Conservation (phyloP, 2,329 filamentous ascomycete species). For the Aulographum hederae region DNA sequence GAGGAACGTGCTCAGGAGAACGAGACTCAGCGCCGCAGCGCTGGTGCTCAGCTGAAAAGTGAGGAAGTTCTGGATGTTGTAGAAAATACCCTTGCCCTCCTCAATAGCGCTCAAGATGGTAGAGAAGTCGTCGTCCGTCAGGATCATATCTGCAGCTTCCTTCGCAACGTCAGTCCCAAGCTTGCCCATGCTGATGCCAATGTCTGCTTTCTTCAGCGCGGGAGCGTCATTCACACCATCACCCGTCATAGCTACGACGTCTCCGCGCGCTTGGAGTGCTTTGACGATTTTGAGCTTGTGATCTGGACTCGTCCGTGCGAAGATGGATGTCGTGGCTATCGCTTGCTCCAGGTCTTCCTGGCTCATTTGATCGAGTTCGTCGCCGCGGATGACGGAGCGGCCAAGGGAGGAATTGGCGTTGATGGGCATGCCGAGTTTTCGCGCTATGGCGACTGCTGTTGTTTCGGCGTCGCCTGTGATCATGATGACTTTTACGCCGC, state of each 20-base stretch:
- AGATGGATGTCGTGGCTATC: constrained; percentile 80
- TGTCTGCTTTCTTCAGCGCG: constrained; percentile 90
- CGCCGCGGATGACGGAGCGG: constrained; percentile 62
- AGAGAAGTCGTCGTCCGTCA: constrained; percentile 77
- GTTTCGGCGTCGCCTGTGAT: constrained; percentile 95
- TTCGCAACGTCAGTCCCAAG: constrained; percentile 95
- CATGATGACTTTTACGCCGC: constrained; percentile 96
- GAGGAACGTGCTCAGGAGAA: constrained; percentile 79
- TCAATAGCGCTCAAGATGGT: constrained; percentile 91
- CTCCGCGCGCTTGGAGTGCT: constrained; percentile 77
- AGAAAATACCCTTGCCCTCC: constrained; percentile 98
- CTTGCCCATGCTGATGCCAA: constrained; percentile 92
- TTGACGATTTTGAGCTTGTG: constrained; percentile 96
- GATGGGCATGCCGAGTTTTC: constrained; percentile 87
- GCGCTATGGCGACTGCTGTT: constrained; percentile 84
- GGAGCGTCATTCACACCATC: constrained; percentile 97
- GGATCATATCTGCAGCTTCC: constrained; percentile 84
- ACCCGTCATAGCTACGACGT: constrained; percentile 97
- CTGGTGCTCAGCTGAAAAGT: constrained; percentile 97
- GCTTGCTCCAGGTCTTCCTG: constrained; percentile 68
- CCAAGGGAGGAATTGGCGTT: constrained; percentile 38
- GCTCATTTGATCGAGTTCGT: constrained; percentile 86
- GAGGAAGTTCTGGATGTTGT: constrained; percentile 98
- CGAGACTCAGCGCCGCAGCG: constrained; percentile 77
- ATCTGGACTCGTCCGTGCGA: constrained; percentile 88